phyloP scores from a whole-genome alignment of 176 grass and related monocot genomes.

The Musa itinerans region DNA sequence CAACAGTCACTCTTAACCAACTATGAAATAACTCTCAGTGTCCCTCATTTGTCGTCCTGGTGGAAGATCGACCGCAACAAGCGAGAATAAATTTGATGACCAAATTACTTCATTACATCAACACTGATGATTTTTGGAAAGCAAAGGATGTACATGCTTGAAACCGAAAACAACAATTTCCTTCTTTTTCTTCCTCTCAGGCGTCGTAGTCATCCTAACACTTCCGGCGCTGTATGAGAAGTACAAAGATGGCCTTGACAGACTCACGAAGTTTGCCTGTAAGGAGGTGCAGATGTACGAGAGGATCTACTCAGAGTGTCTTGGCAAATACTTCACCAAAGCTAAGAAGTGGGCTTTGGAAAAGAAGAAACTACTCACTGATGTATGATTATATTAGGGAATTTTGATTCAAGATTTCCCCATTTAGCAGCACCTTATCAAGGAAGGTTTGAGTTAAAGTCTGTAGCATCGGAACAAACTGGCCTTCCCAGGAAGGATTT shows the following conservation, averaged over 20 bases:
- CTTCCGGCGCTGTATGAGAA: slow-evolving; percentile 63
- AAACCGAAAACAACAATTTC: too few species aligned
- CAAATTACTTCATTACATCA: background rate
- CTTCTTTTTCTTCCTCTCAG: slow-evolving; percentile 31
- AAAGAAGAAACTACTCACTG: slow-evolving; percentile 1
- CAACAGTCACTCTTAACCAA: background rate
- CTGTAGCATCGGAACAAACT: background rate
- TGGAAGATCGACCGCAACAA: too few species aligned
- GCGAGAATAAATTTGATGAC: too few species aligned
- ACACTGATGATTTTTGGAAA: background rate
- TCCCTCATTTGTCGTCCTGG: background rate
- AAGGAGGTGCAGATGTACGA: slow-evolving; percentile 62
- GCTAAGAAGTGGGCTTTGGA: slow-evolving; percentile 34
- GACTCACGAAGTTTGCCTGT: slow-evolving; percentile 29
- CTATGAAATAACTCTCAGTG: background rate
- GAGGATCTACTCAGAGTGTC: slow-evolving; percentile 44
- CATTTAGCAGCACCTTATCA: background rate
- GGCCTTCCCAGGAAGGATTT: too few species aligned
- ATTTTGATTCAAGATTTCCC: background rate
- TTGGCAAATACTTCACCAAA: slow-evolving; percentile 36
- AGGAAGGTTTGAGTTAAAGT: background rate
- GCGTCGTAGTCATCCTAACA: slow-evolving; percentile 35
- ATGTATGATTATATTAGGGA: background rate
- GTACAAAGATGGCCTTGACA: slow-evolving; percentile 41
- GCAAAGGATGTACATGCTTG: background rate